Base-by-base conservation (phyloP, 2,329 filamentous ascomycete genomes). In the Ophiocordyceps polyrhachis-furcata region DNA sequence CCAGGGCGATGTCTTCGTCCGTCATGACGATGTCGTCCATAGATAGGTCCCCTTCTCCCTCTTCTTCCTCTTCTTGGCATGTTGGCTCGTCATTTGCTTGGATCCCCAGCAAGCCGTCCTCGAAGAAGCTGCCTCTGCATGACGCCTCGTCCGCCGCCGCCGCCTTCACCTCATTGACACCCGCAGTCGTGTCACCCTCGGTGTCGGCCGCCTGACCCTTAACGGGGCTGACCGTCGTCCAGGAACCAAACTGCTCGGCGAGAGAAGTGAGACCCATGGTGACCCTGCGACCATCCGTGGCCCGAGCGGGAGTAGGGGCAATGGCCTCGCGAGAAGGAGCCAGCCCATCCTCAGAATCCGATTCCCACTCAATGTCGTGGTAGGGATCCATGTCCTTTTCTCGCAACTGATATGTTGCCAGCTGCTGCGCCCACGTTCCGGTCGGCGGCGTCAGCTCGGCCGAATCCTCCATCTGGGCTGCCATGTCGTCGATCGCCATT, bases 251-350 rank as follows among this genome's bases (percentile, higher is more conserved):
- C 52, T 79, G 71, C 35, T 71, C 64, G 4, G 74, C 74, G 35
- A 85, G 62, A 21, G 78, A 75, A 1, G 77, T 81, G 49, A 83
- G 80, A 2, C 76, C 76, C 49, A 62, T 52, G 2, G 56, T 59
- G 3, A 56, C 59, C 19, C 59, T 54, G 23, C 58, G 50, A 23
- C 15, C 25, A 2, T 29, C 40, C 8, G 28, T 14, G 8, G 41
- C 25, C 29, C 37, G 60, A 11, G 60, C 65, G 2, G 71, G 70
- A 0, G 70, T 72, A 2, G 62, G 53, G 2, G 64, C 63, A 8
- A 59, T 56, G 3, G 51, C 48, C 13, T 56, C 55, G 23, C 59
- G 54, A 3, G 55, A 53, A 5, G 59, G 49, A 5, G 31, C 12
- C 6, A 53, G 51, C 35, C 78, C 73, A 43, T 75, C 71, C 35